phyloP scores from a whole-genome alignment of 2,329 filamentous ascomycete genomes.

The Purpureocillium lavendulum region DNA sequence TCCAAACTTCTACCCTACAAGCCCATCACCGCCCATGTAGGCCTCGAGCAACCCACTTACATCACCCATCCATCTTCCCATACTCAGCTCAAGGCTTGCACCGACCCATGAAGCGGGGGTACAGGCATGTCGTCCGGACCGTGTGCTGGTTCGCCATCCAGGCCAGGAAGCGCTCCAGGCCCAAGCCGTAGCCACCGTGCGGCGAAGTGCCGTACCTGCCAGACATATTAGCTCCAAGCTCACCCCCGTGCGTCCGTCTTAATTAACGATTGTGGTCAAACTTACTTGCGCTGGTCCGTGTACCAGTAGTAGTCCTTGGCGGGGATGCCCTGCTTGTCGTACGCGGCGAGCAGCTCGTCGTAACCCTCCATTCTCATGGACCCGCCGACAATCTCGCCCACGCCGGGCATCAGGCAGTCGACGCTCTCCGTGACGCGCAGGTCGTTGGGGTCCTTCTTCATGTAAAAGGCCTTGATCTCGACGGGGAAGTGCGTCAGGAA shows the following conservation, averaged over 20 bases:
- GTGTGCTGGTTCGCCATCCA: slow-evolving; percentile 57
- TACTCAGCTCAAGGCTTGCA: slow-evolving; percentile 55
- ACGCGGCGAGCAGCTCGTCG: slow-evolving; percentile 82
- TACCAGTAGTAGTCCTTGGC: slow-evolving; percentile 95
- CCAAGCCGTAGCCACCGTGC: slow-evolving; percentile 89
- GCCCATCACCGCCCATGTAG: too few species aligned
- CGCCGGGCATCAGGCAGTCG: slow-evolving; percentile 79
- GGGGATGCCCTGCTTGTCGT: slow-evolving; percentile 78
- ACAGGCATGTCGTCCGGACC: slow-evolving; percentile 60
- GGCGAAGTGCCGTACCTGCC: slow-evolving; percentile 70
- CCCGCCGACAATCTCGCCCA: slow-evolving; percentile 94
- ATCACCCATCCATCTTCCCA: not conserved
- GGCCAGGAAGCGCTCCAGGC: slow-evolving; percentile 44
- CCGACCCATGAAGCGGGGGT: slow-evolving; percentile 71
- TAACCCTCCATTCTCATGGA: slow-evolving; percentile 93
- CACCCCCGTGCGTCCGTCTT: not conserved
- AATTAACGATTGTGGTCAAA: not conserved
- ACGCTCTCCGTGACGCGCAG: slow-evolving; percentile 84
- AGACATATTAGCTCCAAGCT: slow-evolving; percentile 1
- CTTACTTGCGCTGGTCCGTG: slow-evolving; percentile 80
- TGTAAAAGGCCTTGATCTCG: slow-evolving; percentile 99
- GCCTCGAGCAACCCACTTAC: too few species aligned
- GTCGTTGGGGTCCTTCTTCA: slow-evolving; percentile 80
- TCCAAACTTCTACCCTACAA: too few species aligned
- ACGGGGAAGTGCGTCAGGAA: slow-evolving; percentile 95